A percentile compares a stretch with the other conserved stretches of the same genome.
phyloP scores from a whole-genome alignment of 148 eudicot species.

The Vaccinium macrocarpon region DNA sequence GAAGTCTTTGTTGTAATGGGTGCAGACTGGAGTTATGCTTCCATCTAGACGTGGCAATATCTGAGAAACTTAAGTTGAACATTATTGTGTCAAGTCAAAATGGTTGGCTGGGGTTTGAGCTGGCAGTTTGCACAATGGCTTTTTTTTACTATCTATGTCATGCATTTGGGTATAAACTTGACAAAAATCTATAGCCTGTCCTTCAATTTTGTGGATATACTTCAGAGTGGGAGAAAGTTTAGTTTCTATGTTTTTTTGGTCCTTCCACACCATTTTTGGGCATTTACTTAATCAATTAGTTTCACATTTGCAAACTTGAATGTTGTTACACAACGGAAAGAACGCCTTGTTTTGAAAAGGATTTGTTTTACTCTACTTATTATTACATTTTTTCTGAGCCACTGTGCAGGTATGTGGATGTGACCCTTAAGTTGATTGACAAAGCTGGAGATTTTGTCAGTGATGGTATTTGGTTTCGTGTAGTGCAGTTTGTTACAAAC shows the following conservation, averaged over 20 bases:
- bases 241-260: not conserved
- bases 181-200: not conserved
- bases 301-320: not conserved
- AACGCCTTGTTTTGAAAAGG: not conserved
- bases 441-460: constrained; percentile 99
- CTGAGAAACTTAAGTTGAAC: not conserved
- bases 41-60: not conserved
- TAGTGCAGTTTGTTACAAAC: constrained; percentile 88
- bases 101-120: not conserved
- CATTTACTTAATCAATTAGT: not conserved
- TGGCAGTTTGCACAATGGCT: not conserved
- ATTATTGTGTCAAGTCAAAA: not conserved
- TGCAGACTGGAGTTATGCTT: not conserved
- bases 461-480: constrained; percentile 65
- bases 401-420: constrained; percentile 92
- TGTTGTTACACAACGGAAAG: not conserved
- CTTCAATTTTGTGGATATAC: not conserved
- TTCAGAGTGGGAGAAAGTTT: not conserved
- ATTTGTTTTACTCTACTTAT: not conserved
- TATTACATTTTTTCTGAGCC: not conserved
- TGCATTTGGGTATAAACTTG: not conserved
- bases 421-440: constrained; percentile 94
- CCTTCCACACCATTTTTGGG: not conserved
- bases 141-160: not conserved
- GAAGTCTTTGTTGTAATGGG: not conserved